Base-by-base conservation (phyloP, 2,329 filamentous ascomycete genomes). In the Aspergillus intermedius region DNA sequence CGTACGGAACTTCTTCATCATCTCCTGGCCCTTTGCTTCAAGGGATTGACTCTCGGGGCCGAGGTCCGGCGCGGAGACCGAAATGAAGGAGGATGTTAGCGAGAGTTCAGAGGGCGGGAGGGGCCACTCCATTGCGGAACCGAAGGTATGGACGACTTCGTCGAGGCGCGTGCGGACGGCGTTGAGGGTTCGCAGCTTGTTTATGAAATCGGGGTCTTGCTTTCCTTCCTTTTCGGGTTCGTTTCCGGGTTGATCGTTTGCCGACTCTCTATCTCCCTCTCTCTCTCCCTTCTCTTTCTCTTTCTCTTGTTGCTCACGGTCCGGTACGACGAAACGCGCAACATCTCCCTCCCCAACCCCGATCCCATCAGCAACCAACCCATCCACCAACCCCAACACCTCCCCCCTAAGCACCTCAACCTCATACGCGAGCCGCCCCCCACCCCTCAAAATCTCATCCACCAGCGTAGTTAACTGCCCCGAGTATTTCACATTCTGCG, bases 111-210 rank as follows among this genome's bases (percentile, higher is more conserved):
- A 94, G 0, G 91, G 91, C 1, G 91, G 88, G 44, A 96, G 82
- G 1, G 88, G 86, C 78, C 95, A 97, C 59, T 94, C 86, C 88
- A 97, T 95, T 28, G 93, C 91, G 59, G 94, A 86, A 37, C 91
- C 91, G 66, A 98, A 98, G 1, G 85, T 86, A 66, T 88, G 87
- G 61, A 97, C 90, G 21, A 97, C 91, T 1, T 83, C 80, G 55
- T 97, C 91, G 13, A 98, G 78, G n/a, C 90, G 86, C 1, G 81
- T 74, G 45, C 91, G 87, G 23, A 97, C 89, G 39, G 86, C 79
- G 3, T 86, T 88, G 34, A 98, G 77, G 12, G 86, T 94, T 57
- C 88, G 87, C 48, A 98, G 77, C 56, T 90, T 85, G 45, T 79
- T 79, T 55, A 96, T 85, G 67, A 86, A 88, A 28, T 77, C 73